phyloP scores from a whole-genome alignment of 2,329 filamentous ascomycete genomes.

The Penicillium sumatraense region DNA sequence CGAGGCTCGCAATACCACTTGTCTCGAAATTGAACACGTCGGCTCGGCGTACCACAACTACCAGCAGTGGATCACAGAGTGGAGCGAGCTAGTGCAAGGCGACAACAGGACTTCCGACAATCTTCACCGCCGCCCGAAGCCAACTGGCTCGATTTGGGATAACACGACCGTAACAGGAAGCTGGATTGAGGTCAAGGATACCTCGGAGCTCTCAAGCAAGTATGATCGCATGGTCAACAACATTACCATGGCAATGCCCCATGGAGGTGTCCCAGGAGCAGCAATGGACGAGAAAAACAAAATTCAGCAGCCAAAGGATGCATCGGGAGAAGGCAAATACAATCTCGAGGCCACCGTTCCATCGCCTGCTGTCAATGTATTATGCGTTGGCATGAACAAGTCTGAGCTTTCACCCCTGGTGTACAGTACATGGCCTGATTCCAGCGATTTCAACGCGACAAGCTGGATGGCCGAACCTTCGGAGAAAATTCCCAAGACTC shows the following conservation, averaged over 20 bases:
- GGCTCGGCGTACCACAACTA: slow-evolving; percentile 73
- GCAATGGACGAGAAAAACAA: slow-evolving; percentile 64
- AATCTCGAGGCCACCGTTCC: slow-evolving; percentile 69
- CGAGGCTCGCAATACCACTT: slow-evolving; percentile 56
- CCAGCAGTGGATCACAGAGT: slow-evolving; percentile 62
- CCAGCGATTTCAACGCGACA: slow-evolving; percentile 31
- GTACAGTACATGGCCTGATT: slow-evolving; percentile 63
- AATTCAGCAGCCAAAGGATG: slow-evolving; percentile 71
- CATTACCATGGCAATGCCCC: slow-evolving; percentile 76
- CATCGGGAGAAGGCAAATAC: slow-evolving; percentile 71
- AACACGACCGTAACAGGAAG: slow-evolving; percentile 72
- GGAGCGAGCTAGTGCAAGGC: slow-evolving; percentile 55
- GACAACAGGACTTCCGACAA: slow-evolving; percentile 49
- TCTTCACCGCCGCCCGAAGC: slow-evolving; percentile 58
- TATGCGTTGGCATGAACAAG: slow-evolving; percentile 69
- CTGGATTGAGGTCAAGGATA: slow-evolving; percentile 69
- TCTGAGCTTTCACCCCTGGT: slow-evolving; percentile 67
- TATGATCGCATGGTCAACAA: slow-evolving; percentile 71
- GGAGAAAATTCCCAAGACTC: slow-evolving; percentile 37
- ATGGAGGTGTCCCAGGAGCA: slow-evolving; percentile 70
- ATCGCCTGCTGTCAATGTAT: slow-evolving; percentile 71
- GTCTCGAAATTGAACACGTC: slow-evolving; percentile 70
- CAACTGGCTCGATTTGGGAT: slow-evolving; percentile 68
- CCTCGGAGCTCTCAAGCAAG: slow-evolving; percentile 54
- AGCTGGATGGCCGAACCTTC: slow-evolving; percentile 33